Evolutionary conservation across 441 rosid genomes (phyloP).

Genomic region (Kokia cookei): DNA sequence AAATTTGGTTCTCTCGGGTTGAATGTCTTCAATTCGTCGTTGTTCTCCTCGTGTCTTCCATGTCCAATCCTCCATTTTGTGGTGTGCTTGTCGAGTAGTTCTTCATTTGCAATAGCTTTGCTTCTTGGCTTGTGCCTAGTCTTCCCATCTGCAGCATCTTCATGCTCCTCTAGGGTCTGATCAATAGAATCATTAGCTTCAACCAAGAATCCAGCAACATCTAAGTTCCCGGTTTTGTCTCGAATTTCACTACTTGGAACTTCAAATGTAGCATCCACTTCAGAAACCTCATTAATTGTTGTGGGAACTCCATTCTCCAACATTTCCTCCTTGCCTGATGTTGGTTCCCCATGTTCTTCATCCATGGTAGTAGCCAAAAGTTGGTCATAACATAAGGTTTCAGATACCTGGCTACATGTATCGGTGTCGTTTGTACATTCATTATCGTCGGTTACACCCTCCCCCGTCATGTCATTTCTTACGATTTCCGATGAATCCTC

Average conservation of each 20-base stretch:
- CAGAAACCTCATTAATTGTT: constrained; percentile 9
- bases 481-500: constrained; percentile 15
- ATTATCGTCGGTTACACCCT: constrained; percentile 18
- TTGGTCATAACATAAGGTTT: constrained; percentile 14
- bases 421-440: constrained; percentile 4
- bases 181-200: neutral
- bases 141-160: constrained; percentile 7
- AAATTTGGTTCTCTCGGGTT: constrained; percentile 81
- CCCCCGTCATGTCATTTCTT: constrained; percentile 16
- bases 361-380: constrained; percentile 8
- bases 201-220: neutral
- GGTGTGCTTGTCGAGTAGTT: constrained; percentile 12
- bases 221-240: constrained; percentile 11
- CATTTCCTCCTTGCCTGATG: constrained; percentile 9
- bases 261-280: neutral
- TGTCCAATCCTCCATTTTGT: constrained; percentile 37
- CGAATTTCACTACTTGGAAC: constrained; percentile 11
- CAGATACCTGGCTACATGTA: neutral
- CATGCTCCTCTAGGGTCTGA: constrained; percentile 18
- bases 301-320: neutral
- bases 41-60: constrained; percentile 23
- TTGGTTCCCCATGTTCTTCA: constrained; percentile 16
- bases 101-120: constrained; percentile 24
- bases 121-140: neutral
- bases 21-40: constrained; percentile 37